phyloP scores from a whole-genome alignment of 331 rosid species.

The Pyracantha coccinea region DNA sequence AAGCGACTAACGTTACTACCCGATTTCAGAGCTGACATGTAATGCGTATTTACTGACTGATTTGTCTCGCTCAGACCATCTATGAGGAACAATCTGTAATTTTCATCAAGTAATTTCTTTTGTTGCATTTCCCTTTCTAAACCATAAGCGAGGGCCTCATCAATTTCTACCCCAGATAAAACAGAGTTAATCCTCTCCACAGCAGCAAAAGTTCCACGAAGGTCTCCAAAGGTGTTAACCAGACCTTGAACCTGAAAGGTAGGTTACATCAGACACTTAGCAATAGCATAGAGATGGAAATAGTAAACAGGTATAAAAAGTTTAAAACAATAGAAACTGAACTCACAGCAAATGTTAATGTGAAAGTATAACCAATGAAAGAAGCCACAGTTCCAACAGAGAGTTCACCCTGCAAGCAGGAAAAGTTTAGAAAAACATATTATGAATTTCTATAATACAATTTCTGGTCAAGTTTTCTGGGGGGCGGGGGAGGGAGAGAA shows the following conservation, averaged over 20 bases:
- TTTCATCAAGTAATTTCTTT: constrained; percentile 45
- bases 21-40: constrained; percentile 87
- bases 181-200: constrained; percentile 93
- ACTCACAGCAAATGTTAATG: constrained; percentile 87
- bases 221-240: constrained; percentile 92
- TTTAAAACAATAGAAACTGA: constrained; percentile 10
- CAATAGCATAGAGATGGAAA: constrained; percentile 11
- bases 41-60: constrained; percentile 39
- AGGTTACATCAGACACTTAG: constrained; percentile 15
- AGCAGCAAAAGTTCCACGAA: constrained; percentile 79
- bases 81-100: constrained; percentile 48
- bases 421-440: constrained; percentile 3
- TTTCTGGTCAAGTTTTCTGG: neutral
- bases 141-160: constrained; percentile 89
- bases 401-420: constrained; percentile 74
- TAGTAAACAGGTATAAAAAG: constrained; percentile 1
- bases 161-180: constrained; percentile 71
- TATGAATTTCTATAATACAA: neutral
- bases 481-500: too few relatives aligned
- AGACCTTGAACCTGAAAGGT: constrained; percentile 92
- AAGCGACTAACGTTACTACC: constrained; percentile 50
- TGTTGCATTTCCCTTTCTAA: constrained; percentile 79
- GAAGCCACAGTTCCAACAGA: constrained; percentile 92
- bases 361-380: constrained; percentile 95
- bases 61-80: constrained; percentile 30